Base-by-base conservation (phyloP, 306 rosid species). In the Vigna reflexopilosa region DNA sequence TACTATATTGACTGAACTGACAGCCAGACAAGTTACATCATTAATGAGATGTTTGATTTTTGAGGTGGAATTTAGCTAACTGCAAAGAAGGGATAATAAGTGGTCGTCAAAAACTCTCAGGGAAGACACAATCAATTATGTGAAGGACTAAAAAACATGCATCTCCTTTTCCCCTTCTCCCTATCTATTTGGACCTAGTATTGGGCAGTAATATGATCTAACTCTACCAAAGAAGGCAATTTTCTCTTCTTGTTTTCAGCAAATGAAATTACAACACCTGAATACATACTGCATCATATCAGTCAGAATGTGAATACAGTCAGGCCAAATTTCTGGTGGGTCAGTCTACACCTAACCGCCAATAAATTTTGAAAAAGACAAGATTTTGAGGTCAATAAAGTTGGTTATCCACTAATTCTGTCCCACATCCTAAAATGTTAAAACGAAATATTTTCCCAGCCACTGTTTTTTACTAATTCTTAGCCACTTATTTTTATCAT, bases 331-430 rank as follows among this genome's bases (percentile, higher is more conserved):
- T 81, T 82, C 78, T 38, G 48, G 88, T 88, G 92, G 97, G 92
- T 73, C 93, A 86, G 81, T 65, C 86, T 79, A 73, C 79, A 86
- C 91, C 88, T 68, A 77, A 86, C 76, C 56, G 73, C 85, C 76
- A 86, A 77, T 73, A 80, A 89, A 83, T 80, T 62, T 51, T 77
- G 88, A 83, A 64, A 56, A 65, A 80, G 97, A 90, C 88, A 90
- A 82, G 88, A 79, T 89, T 92, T 90, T 82, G 85, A 88, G 90
- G 97, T 95, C 98, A 89, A 86, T 86, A 88, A 81, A 87, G 97
- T 92, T 91, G 97, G 93, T 89, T 81, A 87, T 85, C 95, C 88
- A 83, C 94, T 88, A 72, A 76, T 66, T 81, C 81, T 86, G 92
- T 80, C 90, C 88, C 93, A 83, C 93, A 85, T 72, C 80, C 80